A percentile compares a stretch with the other conserved stretches of the same genome.
Conservation (phyloP, 139 green algal species). For the Eudorina sp. region DNA sequence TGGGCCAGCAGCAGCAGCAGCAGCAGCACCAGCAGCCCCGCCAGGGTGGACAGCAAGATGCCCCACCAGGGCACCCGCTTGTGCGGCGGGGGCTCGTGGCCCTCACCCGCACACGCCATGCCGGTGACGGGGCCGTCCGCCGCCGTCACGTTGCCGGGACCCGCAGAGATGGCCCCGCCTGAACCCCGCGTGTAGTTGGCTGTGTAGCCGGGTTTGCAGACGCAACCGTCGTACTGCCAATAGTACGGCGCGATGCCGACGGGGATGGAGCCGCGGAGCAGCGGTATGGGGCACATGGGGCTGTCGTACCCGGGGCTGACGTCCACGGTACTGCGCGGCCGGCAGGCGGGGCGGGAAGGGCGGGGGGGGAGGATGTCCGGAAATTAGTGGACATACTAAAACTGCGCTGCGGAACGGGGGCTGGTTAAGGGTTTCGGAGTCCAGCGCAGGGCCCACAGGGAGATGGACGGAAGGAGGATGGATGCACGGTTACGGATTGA, state of each 20-base stretch:
- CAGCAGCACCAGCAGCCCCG: background rate
- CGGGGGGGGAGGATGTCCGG: background rate
- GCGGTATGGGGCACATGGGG: background rate
- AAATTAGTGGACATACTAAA: too few relatives aligned
- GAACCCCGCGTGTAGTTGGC: background rate
- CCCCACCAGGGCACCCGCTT: conserved; percentile 12
- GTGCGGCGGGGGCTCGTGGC: background rate
- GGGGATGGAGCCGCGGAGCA: background rate
- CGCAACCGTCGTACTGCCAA: conserved; percentile 30
- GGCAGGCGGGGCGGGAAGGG: background rate
- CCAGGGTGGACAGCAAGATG: background rate
- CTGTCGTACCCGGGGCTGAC: background rate
- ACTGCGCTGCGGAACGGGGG: too few relatives aligned
- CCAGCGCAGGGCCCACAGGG: too few relatives aligned
- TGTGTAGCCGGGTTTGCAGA: background rate
- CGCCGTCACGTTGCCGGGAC: background rate
- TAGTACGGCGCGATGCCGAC: conserved; percentile 23
- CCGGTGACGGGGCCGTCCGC: background rate
- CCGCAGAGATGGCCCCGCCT: too few relatives aligned
- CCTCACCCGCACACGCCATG: background rate
- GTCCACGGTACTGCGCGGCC: background rate
- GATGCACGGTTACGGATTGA: too few relatives aligned
- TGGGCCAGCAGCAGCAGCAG: background rate
- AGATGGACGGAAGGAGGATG: too few relatives aligned
- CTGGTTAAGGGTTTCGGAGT: too few relatives aligned